Conservation (phyloP, 108 stramenopile species). For the Cylindrotheca fusiformis region DNA sequence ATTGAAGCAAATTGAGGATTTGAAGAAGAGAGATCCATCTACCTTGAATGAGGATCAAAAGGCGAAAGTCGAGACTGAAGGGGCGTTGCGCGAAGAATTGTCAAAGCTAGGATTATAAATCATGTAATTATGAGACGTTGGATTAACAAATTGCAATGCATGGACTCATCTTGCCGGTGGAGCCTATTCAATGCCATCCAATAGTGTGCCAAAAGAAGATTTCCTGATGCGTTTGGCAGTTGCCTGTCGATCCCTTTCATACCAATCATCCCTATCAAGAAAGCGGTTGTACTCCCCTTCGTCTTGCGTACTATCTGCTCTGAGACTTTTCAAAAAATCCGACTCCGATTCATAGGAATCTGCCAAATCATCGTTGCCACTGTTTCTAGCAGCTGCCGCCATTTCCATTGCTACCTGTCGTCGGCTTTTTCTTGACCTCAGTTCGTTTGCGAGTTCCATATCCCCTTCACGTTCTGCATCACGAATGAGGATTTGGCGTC, state of each 20-base stretch:
- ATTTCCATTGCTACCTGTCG: conserved; percentile 65
- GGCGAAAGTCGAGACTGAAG: conserved; percentile 66
- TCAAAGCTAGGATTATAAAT: conserved; percentile 31
- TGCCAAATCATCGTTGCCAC: conserved; percentile 56
- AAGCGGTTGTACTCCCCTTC: conserved; percentile 71
- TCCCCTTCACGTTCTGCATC: conserved; percentile 67
- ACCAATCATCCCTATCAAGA: conserved; percentile 92
- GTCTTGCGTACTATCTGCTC: conserved; percentile 88
- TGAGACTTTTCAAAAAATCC: conserved; percentile 57
- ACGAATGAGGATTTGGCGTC: conserved; percentile 67
- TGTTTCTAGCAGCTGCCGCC: conserved; percentile 47
- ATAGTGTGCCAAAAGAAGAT: conserved; percentile 56
- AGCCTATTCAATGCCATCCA: conserved; percentile 67
- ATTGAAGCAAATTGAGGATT: conserved; percentile 82
- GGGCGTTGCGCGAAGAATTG: conserved; percentile 57
- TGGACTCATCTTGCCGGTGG: background rate
- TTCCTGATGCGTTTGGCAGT: conserved; percentile 52
- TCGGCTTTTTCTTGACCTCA: conserved; percentile 56
- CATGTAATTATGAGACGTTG: background rate
- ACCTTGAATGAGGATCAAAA: conserved; percentile 85
- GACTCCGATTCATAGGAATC: conserved; percentile 65
- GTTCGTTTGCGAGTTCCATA: conserved; percentile 41
- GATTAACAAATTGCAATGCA: background rate
- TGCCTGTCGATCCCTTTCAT: conserved; percentile 70
- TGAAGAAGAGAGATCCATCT: conserved; percentile 66